phyloP scores from a whole-genome alignment of 1,284 basidiomycete species.

The Rhodotorula glutinis region DNA sequence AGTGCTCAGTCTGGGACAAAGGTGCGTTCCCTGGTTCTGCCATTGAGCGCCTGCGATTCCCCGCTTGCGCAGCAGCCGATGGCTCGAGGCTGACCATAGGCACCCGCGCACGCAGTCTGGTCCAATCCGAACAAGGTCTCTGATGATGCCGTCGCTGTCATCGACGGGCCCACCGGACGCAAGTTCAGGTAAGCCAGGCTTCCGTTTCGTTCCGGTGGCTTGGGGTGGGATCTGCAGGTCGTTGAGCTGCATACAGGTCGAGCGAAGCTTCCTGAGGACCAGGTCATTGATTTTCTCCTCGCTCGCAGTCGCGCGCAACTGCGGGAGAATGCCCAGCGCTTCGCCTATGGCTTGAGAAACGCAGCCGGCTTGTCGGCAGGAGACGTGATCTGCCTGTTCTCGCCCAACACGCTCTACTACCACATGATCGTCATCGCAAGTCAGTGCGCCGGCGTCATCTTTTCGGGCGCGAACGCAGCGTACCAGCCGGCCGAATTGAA shows the following conservation, averaged over 20 bases:
- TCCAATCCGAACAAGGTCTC: constrained; percentile 30
- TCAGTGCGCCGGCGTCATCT: constrained; percentile 41
- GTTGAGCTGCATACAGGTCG: too few species aligned
- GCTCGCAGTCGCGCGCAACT: constrained; percentile 22
- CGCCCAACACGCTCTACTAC: constrained; percentile 40
- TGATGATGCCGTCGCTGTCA: constrained; percentile 32
- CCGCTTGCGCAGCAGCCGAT: background rate
- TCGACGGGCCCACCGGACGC: constrained; percentile 39
- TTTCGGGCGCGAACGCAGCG: constrained; percentile 43
- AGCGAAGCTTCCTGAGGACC: too few species aligned
- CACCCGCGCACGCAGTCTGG: constrained; percentile 19
- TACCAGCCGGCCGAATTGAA: constrained; percentile 36
- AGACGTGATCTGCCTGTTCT: constrained; percentile 38
- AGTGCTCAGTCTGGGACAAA: constrained; percentile 31
- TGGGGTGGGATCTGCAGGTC: too few species aligned
- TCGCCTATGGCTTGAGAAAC: constrained; percentile 38
- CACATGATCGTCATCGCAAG: constrained; percentile 22
- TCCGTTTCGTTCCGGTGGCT: too few species aligned
- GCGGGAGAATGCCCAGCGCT: constrained; percentile 24
- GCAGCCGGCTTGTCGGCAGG: constrained; percentile 12
- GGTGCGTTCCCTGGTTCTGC: constrained; percentile 13
- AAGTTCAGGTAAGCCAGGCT: constrained; percentile 34
- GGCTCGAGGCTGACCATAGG: background rate
- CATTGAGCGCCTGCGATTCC: background rate
- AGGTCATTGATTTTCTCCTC: background rate